These are phyloP conservation scores for Sugiyamaella chiloensis DNA, from an alignment of 805 yeast genomes.

Conservation along the genomic window DNA sequence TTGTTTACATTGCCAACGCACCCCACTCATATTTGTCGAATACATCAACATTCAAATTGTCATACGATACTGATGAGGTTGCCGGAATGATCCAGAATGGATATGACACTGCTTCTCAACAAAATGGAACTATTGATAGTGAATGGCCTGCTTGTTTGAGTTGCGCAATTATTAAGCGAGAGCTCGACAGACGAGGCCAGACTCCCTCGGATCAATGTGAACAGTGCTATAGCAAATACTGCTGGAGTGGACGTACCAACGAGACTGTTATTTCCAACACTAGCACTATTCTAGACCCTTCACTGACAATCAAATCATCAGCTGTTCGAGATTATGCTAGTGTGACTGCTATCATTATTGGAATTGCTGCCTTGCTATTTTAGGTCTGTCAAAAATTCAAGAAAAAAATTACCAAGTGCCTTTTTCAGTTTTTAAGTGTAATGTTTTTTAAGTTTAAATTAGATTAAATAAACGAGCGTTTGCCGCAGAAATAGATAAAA, in stretches of 20 bases:
- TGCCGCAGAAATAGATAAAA: background rate
- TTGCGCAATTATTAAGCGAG: conserved; percentile 79
- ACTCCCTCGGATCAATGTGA: conserved; percentile 62
- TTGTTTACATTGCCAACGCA: conserved; percentile 74
- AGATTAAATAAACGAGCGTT: background rate
- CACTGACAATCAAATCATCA: conserved; percentile 9
- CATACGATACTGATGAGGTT: conserved; percentile 57
- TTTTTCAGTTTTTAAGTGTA: too few relatives aligned
- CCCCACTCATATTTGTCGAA: conserved; percentile 65
- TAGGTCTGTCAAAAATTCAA: too few relatives aligned
- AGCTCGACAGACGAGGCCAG: conserved; percentile 66
- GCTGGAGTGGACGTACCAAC: conserved; percentile 60
- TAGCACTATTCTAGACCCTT: conserved; percentile 17
- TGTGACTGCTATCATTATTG: background rate
- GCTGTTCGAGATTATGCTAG: background rate
- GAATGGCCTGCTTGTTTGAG: conserved; percentile 75
- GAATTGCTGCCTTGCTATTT: background rate
- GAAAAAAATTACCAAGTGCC: too few relatives aligned
- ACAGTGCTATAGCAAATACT: conserved; percentile 65
- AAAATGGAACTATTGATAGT: conserved; percentile 61
- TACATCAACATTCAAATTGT: conserved; percentile 67
- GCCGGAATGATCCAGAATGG: conserved; percentile 67
- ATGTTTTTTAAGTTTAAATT: too few relatives aligned
- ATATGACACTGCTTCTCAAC: conserved; percentile 62
- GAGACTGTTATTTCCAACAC: conserved; percentile 13